Conservation (phyloP, 129 eudicot genomes). For the Arctium lappa region DNA sequence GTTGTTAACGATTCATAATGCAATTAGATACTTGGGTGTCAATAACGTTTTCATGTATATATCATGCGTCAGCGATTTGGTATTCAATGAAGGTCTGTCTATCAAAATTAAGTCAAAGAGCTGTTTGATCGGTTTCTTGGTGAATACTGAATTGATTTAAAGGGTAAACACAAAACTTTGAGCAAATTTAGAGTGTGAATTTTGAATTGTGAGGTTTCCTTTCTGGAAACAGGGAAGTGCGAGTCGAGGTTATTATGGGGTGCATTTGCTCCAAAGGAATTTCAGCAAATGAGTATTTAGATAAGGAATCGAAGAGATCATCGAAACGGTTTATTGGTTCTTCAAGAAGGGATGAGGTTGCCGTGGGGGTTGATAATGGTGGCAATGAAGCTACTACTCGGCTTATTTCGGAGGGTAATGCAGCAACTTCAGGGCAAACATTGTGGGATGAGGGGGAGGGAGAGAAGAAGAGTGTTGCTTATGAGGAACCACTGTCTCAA, state of each 20-base stretch:
- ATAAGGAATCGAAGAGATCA: conserved; percentile 56
- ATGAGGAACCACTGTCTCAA: conserved; percentile 37
- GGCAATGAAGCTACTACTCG: conserved; percentile 62
- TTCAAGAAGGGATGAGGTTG: conserved; percentile 56
- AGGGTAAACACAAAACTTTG: neutral
- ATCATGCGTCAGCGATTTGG: neutral
- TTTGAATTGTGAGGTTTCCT: conserved; percentile 25
- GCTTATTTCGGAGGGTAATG: conserved; percentile 55
- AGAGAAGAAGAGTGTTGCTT: conserved; percentile 26
- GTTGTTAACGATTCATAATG: neutral
- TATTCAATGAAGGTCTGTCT: neutral
- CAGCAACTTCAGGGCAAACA: conserved; percentile 37
- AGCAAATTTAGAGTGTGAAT: neutral
- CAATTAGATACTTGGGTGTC: conserved; percentile 19
- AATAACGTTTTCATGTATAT: neutral
- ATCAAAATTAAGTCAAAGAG: neutral
- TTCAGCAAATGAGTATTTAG: conserved; percentile 38
- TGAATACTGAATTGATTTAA: neutral
- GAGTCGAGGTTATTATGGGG: conserved; percentile 43
- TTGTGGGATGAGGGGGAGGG: conserved; percentile 51
- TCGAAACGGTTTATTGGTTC: conserved; percentile 52
- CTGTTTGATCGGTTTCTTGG: conserved; percentile 1
- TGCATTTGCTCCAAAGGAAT: conserved; percentile 81
- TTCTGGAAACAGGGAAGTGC: conserved; percentile 25
- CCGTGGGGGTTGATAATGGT: conserved; percentile 57